Conservation (phyloP, 2,329 filamentous ascomycete genomes). For the Ceratocystis albifundus region DNA sequence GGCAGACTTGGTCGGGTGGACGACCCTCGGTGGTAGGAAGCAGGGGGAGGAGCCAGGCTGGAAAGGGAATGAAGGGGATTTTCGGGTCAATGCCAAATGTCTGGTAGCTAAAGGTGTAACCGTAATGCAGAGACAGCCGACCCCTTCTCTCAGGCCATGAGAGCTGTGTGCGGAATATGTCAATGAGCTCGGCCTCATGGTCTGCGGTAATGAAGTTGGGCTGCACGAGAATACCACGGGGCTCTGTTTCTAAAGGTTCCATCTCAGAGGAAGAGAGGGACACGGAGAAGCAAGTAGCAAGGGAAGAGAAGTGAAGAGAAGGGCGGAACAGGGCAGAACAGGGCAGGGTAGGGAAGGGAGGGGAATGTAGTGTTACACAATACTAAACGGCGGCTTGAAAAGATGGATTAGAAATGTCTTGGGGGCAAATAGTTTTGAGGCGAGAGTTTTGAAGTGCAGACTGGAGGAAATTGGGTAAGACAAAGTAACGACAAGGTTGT, state of each 20-base stretch:
- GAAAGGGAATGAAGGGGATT: conserved; percentile 41
- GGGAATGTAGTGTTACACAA: neutral
- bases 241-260: conserved; percentile 27
- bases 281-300: neutral
- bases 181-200: conserved; percentile 36
- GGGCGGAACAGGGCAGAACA: neutral
- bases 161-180: conserved; percentile 36
- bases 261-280: conserved; percentile 23
- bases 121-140: conserved; percentile 43
- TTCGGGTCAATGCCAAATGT: conserved; percentile 44
- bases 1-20: conserved; percentile 45
- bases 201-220: conserved; percentile 37
- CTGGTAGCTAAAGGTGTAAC: conserved; percentile 48
- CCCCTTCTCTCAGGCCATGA: conserved; percentile 35
- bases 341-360: neutral
- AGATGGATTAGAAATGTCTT: neutral
- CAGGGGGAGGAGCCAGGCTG: conserved; percentile 40
- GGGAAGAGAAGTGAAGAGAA: neutral
- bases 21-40: conserved; percentile 36
- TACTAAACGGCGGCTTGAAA: neutral
- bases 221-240: conserved; percentile 36
- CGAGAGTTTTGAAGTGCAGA: neutral
- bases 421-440: neutral
- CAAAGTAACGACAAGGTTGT: neutral
- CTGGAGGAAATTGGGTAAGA: neutral